Percentiles rank a stretch among this genome's conserved stretches.
Evolutionary conservation across 2,329 filamentous ascomycete genomes (phyloP).

Genomic region (Chrysoporthe austroafricana): DNA sequence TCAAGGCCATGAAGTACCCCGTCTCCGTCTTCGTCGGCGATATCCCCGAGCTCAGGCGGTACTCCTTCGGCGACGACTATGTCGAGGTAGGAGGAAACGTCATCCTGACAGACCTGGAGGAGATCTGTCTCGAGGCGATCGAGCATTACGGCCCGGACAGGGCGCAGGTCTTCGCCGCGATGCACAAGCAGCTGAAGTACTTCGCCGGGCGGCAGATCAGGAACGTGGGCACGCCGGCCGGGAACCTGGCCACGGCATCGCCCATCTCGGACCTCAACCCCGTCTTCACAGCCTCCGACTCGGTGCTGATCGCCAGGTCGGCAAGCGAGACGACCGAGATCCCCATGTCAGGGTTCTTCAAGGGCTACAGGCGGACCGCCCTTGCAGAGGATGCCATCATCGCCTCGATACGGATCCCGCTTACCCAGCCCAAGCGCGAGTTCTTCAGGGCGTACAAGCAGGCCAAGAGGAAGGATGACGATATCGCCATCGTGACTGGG

Average conservation of each 20-base stretch:
- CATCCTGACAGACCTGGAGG: constrained; percentile 86
- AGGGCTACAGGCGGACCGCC: constrained; percentile 84
- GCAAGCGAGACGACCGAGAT: constrained; percentile 75
- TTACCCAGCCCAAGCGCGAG: constrained; percentile 75
- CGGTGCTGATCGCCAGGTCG: constrained; percentile 80
- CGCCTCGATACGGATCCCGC: constrained; percentile 81
- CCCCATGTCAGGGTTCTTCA: constrained; percentile 93
- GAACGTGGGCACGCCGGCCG: constrained; percentile 95
- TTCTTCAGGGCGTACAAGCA: constrained; percentile 93
- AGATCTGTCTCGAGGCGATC: constrained; percentile 78
- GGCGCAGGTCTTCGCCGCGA: constrained; percentile 84
- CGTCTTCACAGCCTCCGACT: constrained; percentile 85
- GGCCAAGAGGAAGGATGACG: constrained; percentile 94
- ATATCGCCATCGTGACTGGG: constrained; percentile 95
- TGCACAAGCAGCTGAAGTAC: constrained; percentile 91
- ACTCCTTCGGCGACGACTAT: constrained; percentile 75
- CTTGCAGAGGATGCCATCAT: constrained; percentile 83
- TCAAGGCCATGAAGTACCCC: constrained; percentile 90
- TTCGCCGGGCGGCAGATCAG: constrained; percentile 95
- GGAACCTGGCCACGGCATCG: constrained; percentile 91
- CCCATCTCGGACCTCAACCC: constrained; percentile 97
- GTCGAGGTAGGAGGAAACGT: constrained; percentile 95
- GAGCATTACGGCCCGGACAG: constrained; percentile 72
- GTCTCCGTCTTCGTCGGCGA: constrained; percentile 92
- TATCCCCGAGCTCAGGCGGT: constrained; percentile 85